A percentile compares a stretch with the other conserved stretches of the same genome.
phyloP scores from a whole-genome alignment of 257 asterid genomes.

The Linaria vulgaris region DNA sequence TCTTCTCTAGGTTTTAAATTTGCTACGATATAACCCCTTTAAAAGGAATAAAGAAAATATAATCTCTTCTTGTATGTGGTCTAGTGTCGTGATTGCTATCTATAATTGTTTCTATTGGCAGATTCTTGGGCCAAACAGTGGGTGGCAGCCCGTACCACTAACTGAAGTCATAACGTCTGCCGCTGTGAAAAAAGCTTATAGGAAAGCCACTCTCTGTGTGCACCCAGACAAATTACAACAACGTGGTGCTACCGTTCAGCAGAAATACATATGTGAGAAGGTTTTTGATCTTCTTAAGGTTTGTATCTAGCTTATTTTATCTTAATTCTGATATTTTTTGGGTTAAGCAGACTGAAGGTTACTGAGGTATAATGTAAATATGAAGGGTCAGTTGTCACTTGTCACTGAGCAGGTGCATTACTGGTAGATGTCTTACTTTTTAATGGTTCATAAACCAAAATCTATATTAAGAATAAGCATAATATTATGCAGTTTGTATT shows the following conservation, averaged over 20 bases:
- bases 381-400: not conserved
- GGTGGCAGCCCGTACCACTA: conserved; percentile 92
- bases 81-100: not conserved
- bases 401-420: not conserved
- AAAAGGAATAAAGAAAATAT: not conserved
- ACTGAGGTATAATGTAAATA: not conserved
- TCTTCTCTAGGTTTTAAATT: not conserved
- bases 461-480: conserved; percentile 1
- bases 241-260: conserved; percentile 89
- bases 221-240: conserved; percentile 98
- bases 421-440: not conserved
- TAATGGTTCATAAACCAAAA: not conserved
- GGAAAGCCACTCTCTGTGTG: conserved; percentile 92
- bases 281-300: conserved; percentile 97
- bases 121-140: conserved; percentile 90
- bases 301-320: conserved; percentile 26
- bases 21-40: not conserved
- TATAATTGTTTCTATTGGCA: conserved; percentile 35
- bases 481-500: not conserved
- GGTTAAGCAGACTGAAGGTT: conserved; percentile 4
- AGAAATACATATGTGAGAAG: conserved; percentile 88
- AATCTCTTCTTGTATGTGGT: not conserved
- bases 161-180: conserved; percentile 84
- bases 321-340: not conserved
- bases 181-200: conserved; percentile 83